Base-by-base conservation (phyloP, 441 rosid genomes). In the Daphne laureola region DNA sequence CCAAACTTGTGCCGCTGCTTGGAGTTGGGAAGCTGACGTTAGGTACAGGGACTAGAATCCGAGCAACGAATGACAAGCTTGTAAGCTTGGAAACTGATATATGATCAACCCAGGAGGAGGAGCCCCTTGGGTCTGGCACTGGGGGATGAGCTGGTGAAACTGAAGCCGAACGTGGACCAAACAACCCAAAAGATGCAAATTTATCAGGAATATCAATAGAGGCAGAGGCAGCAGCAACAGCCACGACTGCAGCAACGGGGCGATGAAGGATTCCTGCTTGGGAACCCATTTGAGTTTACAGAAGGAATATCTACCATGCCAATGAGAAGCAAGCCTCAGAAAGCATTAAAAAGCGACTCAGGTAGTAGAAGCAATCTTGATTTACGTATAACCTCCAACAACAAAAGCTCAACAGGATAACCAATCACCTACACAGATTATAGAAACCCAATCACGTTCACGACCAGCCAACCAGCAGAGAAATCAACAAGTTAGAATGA, bases 191-290 rank as follows among this genome's bases (percentile, higher is more conserved):
- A 68, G 84, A 77, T 0, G 73, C 70, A 23, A 81, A 68, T 47
- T 68, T 84, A 31, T 78, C 92, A 21, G 93, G 73, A 56, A 80
- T 48, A 54, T 88, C 89, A 35, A 78, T 62, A 58, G 95, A 84
- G 5, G 78, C 78, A 7, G 96, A 90, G 51, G 97, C 95, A 4
- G 76, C 77, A 2, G 85, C 80, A 43, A 86, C 75, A 17, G 90
- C 96, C 4, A 88, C 83, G 0, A 94, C 91, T 12, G 96, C 96
- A 11, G 75, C 86, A 44, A 89, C 76, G 45, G 94, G 97, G 46
- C 98, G 81, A 71, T 88, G 96, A 61, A 84, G 49, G 57, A 60
- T 66, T 61, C 94, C 96, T 13, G 84, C 77, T 59, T 88, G 72
- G 57, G 88, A 88, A 77, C 82, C 76, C 96, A 92, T 92, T 23